Conservation (phyloP, 106 monocot genomes). For the Acanthochlamys bracteata region DNA sequence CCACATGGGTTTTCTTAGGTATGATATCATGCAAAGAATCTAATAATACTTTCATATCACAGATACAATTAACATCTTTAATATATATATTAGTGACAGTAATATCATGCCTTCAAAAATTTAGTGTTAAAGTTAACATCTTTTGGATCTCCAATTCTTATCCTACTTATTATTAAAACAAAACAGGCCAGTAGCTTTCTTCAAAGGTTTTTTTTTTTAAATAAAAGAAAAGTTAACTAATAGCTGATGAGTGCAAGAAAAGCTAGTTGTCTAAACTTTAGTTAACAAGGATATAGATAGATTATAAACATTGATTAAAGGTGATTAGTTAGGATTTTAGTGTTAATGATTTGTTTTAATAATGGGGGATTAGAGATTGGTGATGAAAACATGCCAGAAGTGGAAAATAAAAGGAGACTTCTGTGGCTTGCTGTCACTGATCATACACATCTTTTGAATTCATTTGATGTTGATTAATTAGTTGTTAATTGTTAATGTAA, state of each 20-base stretch:
- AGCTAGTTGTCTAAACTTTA: not conserved
- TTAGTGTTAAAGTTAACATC: not conserved
- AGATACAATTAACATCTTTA: not conserved
- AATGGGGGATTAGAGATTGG: no score
- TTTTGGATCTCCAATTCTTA: not conserved
- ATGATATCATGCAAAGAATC: not conserved
- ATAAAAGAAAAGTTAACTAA: not conserved
- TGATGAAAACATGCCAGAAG: no score
- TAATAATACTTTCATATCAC: not conserved
- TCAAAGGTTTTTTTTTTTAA: conserved; percentile 1
- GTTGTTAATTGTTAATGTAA: not conserved
- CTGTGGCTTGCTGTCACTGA: no score
- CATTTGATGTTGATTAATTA: not conserved
- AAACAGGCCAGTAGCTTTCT: not conserved
- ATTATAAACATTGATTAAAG: no score
- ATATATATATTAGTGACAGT: not conserved
- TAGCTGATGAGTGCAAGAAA: not conserved
- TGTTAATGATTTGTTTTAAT: no score
- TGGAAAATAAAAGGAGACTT: no score
- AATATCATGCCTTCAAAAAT: not conserved
- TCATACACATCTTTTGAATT: no score
- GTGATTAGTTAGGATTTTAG: no score
- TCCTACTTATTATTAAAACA: not conserved
- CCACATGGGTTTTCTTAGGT: conserved; percentile 1
- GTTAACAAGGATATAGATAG: no score